Base-by-base conservation (phyloP, 768 basidiomycete genomes). In the Clitopilus passeckerianus region DNA sequence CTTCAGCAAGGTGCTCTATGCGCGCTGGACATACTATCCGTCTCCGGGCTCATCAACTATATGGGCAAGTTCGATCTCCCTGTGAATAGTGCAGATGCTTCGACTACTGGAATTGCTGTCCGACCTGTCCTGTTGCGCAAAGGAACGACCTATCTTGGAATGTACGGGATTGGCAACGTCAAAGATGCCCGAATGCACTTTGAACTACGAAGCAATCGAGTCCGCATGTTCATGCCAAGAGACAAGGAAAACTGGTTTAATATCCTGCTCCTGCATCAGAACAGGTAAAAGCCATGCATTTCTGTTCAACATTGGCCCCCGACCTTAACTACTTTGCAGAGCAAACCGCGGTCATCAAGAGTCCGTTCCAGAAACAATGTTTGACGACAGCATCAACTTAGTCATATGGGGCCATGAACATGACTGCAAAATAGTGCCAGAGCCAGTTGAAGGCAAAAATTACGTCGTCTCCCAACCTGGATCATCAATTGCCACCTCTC, bases 321-420 rank as follows among this genome's bases (percentile, higher is more conserved):
- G 22, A 23, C 30, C 43, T 61, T 20, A 58, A 57, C 9, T 34
- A 44, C 1, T 35, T 64, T 37, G 1, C 61, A 98, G 96, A 23
- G 96, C 97, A 2, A 89, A 92, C 65, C 97, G 95, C 69, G 95
- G 93, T 1, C 93, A 94, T 16, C 93, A 98, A 70, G 91, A 94
- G 64, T 93, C 83, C 12, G 95, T 98, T 0, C 95, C 96, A 7
- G 97, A 98, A 67, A 90, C 91, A 61, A 90, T 98, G 86, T 99
- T 99, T 65, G 96, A 98, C 68, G 93, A 99, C 68, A 90, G 87
- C 65, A 81, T 98, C 34, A 86, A 98, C 66, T 81, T 99, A 15
- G 92, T 99, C 6, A 80, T 99, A 1, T 99, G 97, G 97, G 97
- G 97, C 6, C 97, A 99, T 70, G 97, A 99, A 71, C 97, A 99